Base-by-base conservation (phyloP, 768 basidiomycete genomes). In the Russula compacta region DNA sequence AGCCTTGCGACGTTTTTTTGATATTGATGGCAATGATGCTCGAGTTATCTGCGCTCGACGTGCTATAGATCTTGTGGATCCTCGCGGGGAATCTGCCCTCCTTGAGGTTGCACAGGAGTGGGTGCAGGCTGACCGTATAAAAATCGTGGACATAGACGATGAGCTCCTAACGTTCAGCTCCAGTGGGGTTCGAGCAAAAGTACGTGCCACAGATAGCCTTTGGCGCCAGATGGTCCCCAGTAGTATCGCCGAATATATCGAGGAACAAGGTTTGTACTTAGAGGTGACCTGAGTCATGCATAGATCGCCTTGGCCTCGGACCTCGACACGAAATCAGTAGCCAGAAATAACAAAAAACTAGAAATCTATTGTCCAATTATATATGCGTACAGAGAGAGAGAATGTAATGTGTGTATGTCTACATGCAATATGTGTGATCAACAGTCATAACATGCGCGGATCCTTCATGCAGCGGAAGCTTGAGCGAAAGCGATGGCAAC, bases 401-500 rank as follows among this genome's bases (percentile, higher is more conserved):
- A 47, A 38, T 53, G 36, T 5, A 40, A 58, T 43, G 51, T 40
- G 46, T 50, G 38, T 46, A 57, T 21, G 43, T 53, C 38, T 57
- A 57, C 56, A 57, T 47, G 44, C 52, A 51, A 56, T 33, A 52
- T 43, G 44, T 36, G 32, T 52, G n/a, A n/a, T 19, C 1, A 36
- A 44, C 56, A 44, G 56, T 46, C 43, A 29, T n/a, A 33, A 53
- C 9, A 36, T 29, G 33, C 6, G 36, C 15, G 46, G 42, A 38
- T 36, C 47, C 15, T 49, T 70, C 58, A 74, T 68, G 71, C 67
- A 14, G 67, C 62, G 8, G 77, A 74, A 59, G 90, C 87, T 75
- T 92, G 90, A 62, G 91, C 91, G 68, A 93, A 92, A 56, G 91
- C 91, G 61, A 93, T 84, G 38, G 91, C 91, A 63, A 89, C 84